These are phyloP conservation scores for Drosera spatulata DNA, from an alignment of 179 eudicot species.

Conservation along the genomic window DNA sequence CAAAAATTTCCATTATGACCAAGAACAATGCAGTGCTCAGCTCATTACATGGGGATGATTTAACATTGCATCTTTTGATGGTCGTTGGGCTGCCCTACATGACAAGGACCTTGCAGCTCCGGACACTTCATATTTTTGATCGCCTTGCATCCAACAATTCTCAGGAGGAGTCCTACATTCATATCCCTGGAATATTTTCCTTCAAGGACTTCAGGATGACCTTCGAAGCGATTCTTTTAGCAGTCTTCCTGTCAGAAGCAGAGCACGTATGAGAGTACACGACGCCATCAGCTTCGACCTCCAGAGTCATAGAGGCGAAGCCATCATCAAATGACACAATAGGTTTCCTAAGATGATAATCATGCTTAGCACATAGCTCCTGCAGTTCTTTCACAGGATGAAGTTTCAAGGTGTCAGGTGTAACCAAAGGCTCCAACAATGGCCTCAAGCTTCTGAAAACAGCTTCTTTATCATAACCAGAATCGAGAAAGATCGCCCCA, in stretches of 20 bases:
- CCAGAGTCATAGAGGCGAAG: slow-evolving; percentile 25
- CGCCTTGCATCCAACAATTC: no score
- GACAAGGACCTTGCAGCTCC: no score
- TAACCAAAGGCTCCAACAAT: slow-evolving; percentile 65
- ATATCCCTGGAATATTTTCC: slow-evolving; percentile 13
- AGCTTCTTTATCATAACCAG: slow-evolving; percentile 42
- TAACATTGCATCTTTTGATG: no score
- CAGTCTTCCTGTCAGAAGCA: slow-evolving; percentile 34
- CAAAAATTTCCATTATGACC: no score
- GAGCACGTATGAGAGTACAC: slow-evolving; percentile 21
- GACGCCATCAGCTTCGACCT: slow-evolving; percentile 53
- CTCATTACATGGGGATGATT: no score
- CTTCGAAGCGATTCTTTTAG: slow-evolving; percentile 41
- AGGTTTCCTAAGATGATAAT: slow-evolving; percentile 20
- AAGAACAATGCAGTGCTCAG: no score
- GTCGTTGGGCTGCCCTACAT: no score
- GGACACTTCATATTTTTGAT: no score
- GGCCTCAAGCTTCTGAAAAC: slow-evolving; percentile 55
- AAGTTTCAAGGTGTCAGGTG: slow-evolving; percentile 59
- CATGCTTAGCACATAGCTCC: slow-evolving; percentile 39
- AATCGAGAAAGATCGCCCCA: slow-evolving; percentile 78
- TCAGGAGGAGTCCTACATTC: background rate
- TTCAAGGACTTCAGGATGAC: slow-evolving; percentile 42
- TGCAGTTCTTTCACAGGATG: slow-evolving; percentile 59
- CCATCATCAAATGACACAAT: slow-evolving; percentile 21